These are phyloP conservation scores for Ashbya aceris DNA, from an alignment of 1,139 yeast genomes.

Conservation along the genomic window DNA sequence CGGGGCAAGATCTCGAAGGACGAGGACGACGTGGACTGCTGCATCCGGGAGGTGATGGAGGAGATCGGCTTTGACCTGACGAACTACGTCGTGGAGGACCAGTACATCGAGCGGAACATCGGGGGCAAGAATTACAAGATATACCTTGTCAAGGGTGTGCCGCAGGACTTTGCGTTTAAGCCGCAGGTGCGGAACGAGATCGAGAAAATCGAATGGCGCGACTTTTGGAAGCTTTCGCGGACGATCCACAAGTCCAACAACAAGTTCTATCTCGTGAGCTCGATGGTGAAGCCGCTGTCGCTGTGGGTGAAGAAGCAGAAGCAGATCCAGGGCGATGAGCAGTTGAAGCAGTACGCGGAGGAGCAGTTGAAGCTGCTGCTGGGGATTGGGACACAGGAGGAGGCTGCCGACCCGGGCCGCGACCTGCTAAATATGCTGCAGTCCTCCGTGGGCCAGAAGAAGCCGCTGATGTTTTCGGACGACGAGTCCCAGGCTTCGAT, in stretches of 20 bases:
- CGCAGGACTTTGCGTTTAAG: constrained; percentile 62
- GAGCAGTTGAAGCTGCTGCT: constrained; percentile 51
- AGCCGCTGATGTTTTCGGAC: constrained; percentile 9
- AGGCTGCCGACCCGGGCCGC: constrained; percentile 56
- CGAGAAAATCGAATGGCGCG: constrained; percentile 57
- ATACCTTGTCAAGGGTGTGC: constrained; percentile 67
- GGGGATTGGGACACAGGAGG: constrained; percentile 39
- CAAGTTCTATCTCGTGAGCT: constrained; percentile 47
- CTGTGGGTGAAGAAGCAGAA: constrained; percentile 47
- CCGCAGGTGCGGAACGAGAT: constrained; percentile 89
- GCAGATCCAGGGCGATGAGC: constrained; percentile 46
- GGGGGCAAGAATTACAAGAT: constrained; percentile 81
- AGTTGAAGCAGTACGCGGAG: constrained; percentile 44
- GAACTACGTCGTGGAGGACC: constrained; percentile 56
- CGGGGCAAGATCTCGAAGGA: constrained; percentile 93
- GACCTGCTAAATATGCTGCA: constrained; percentile 60
- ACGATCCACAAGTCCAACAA: constrained; percentile 30
- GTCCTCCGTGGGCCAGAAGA: constrained; percentile 26
- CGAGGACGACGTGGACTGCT: constrained; percentile 85
- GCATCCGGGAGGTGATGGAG: constrained; percentile 87
- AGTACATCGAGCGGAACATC: constrained; percentile 72
- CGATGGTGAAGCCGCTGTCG: constrained; percentile 52
- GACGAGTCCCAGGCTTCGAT: constrained; percentile 3
- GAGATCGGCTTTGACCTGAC: constrained; percentile 90
- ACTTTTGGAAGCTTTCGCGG: constrained; percentile 34